A percentile compares a stretch with the other conserved stretches of the same genome.
These are phyloP conservation scores for Stemphylium lycopersici DNA, from an alignment of 2,329 filamentous ascomycete genomes.

Conservation along the genomic window DNA sequence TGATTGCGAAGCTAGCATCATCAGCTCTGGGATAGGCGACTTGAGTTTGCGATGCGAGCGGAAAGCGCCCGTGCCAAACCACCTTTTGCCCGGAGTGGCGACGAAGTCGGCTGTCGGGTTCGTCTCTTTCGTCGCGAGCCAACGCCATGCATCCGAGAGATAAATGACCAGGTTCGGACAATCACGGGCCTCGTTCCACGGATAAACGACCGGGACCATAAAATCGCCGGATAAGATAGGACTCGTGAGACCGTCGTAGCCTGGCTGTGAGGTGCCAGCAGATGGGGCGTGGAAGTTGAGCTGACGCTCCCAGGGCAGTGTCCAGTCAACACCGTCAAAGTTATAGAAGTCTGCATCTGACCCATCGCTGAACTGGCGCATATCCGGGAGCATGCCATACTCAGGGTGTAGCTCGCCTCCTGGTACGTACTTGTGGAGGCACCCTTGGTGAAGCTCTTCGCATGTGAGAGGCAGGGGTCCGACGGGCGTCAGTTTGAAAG, in stretches of 20 bases:
- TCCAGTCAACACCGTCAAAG: constrained; percentile 22
- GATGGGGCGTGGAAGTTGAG: not conserved
- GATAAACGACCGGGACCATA: not conserved
- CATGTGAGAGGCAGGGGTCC: constrained; percentile 24
- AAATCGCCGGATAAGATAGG: not conserved
- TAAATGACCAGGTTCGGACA: constrained; percentile 24
- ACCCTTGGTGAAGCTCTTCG: constrained; percentile 27
- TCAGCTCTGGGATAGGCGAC: constrained; percentile 18
- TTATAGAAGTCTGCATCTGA: constrained; percentile 21
- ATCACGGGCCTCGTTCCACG: constrained; percentile 13
- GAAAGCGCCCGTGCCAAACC: constrained; percentile 1
- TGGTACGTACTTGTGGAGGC: constrained; percentile 22
- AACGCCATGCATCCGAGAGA: constrained; percentile 25
- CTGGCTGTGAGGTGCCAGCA: not conserved
- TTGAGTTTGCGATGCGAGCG: constrained; percentile 5
- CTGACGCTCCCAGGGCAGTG: constrained; percentile 13
- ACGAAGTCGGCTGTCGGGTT: not conserved
- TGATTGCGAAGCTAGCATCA: constrained; percentile 7
- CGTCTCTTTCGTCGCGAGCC: constrained; percentile 13
- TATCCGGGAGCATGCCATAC: constrained; percentile 12
- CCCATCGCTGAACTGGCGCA: constrained; percentile 19
- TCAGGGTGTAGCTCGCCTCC: constrained; percentile 25
- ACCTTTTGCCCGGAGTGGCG: constrained; percentile 2
- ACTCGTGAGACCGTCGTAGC: not conserved
- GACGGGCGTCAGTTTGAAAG: constrained; percentile 28